Base-by-base conservation (phyloP, 208 protist genomes). In the Trypanosoma grayi region DNA sequence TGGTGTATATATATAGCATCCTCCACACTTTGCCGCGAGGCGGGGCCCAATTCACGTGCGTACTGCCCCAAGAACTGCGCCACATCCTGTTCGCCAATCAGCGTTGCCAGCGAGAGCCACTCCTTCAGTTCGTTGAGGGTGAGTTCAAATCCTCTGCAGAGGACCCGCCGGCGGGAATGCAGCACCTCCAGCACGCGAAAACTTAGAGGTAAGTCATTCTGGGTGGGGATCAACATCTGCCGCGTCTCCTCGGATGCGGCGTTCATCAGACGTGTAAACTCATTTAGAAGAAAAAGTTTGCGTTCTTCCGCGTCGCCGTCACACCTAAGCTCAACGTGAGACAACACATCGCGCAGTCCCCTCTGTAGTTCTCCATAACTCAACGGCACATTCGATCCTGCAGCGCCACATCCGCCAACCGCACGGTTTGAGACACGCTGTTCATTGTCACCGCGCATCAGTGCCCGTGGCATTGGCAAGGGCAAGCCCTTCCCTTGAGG, bases 61-160 rank as follows among this genome's bases (percentile, higher is more conserved):
- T 83, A 76, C 34, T 75, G 60, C 25, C 30, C 36, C 20, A 85
- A 48, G 27, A 70, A 69, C 4, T 61, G 47, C 2, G 30, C 33
- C 0, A 68, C 36, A 30, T 81, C 52, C 7, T 50, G 22, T 58
- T 93, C 86, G 7, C 65, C 67, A 40, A 90, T 55, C n/a, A 73
- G 60, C 3, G 66, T 56, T 11, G 66, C 61, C 22, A 93, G 66
- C 22, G 76, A 54, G 20, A 85, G 63, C 75, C 73, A 82, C 46
- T 87, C 81, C 45, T 79, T 75, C 6, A 89, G 45, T 37, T 89
- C 81, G 58, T 78, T 69, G 43, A 85, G 47, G 2, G 58, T 58
- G 24, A 51, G 51, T 52, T 84, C 78, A 18, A 75, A 75, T 2
- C 81, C 82, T 36, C 72, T 63, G 24, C 75, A 73, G 4, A 90